Conservation (phyloP, 2,329 filamentous ascomycete species). For the Exophiala phaeomuriformis region DNA sequence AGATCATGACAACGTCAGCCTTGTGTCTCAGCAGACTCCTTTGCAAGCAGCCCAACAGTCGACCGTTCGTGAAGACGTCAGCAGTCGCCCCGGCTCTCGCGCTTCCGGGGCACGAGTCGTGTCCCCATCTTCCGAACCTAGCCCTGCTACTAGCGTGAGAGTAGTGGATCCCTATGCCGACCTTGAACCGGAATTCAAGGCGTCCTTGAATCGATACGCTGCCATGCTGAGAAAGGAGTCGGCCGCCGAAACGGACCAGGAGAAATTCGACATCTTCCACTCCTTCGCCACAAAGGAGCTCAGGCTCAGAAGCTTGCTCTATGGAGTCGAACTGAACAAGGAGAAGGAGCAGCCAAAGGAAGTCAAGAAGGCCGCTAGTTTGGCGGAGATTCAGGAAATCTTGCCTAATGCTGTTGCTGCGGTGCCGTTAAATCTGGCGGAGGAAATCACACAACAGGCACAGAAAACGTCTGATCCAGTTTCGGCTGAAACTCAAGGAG, state of each 20-base stretch:
- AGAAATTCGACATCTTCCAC: constrained; percentile 49
- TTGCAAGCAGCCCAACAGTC: constrained; percentile 10
- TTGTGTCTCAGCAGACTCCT: constrained; percentile 37
- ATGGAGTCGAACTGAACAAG: constrained; percentile 41
- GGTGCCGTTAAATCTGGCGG: neutral
- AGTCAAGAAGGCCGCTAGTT: constrained; percentile 18
- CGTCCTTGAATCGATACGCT: constrained; percentile 49
- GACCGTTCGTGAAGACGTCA: neutral
- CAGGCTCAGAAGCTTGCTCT: constrained; percentile 42
- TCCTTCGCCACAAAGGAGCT: constrained; percentile 44
- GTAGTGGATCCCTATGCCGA: constrained; percentile 45
- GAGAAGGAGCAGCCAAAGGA: constrained; percentile 29
- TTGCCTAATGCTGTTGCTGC: constrained; percentile 7
- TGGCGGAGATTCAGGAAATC: constrained; percentile 14
- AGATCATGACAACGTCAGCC: constrained; percentile 40
- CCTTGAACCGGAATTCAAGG: constrained; percentile 51
- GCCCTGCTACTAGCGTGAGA: constrained; percentile 10
- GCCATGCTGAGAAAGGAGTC: constrained; percentile 49
- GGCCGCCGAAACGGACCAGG: constrained; percentile 41
- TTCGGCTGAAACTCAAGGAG: neutral
- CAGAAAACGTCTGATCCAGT: neutral
- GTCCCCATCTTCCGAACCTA: neutral
- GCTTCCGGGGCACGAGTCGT: neutral
- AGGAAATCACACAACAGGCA: neutral
- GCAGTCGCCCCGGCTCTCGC: constrained; percentile 9